Base-by-base conservation (phyloP, 2,329 filamentous ascomycete species). In the Ceratocystis destructans region DNA sequence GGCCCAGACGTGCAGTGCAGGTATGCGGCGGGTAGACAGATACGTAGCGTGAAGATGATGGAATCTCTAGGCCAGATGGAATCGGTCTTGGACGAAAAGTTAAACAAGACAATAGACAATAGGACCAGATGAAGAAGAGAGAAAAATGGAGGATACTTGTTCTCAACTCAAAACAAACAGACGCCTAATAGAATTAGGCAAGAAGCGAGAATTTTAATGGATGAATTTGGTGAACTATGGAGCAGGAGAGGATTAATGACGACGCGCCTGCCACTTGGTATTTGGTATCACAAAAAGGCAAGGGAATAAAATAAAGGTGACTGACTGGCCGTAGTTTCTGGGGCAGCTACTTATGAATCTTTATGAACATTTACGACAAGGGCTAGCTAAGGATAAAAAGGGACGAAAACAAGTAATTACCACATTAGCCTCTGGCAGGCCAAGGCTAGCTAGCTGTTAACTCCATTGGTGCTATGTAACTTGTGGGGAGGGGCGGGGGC, bases 261-360 rank as follows among this genome's bases (percentile, higher is more conserved):
- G 57, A 55, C 55, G 55, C 55, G 48, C 15, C 17, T 44, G 45
- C 5, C 55, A 25, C 37, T 41, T 41, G 37, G 37, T 41, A 41
- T 41, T 41, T 41, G 31, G 22, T 17, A 57, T 68, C 37, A 64
- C 62, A 69, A 48, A 61, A 66, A 65, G 20, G 46, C 62, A 65
- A 22, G 33, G 59, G n/a, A 33, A 45, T 41, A 62, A 62, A 44
- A 28, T 41, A 15, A 12, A 41, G 37, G 37, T 3, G 37, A 41
- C n/a, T 25, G 22, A 46, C 6, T 53, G 8, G 22, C 22, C 12
- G 28, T 22, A 53, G 15, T 53, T 53, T 53, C 22, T 17, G 48
- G 22, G 48, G 20, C 48, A 53, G 48, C 25, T 22, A 53, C 48
- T 53, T 41, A 41, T 41, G 37, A 41, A 41, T 15, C 37, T 41